Percentiles rank a stretch among this genome's conserved stretches.
These are phyloP conservation scores for Ogataea thermomethanolica DNA, from an alignment of 805 yeast genomes.

Conservation along the genomic window DNA sequence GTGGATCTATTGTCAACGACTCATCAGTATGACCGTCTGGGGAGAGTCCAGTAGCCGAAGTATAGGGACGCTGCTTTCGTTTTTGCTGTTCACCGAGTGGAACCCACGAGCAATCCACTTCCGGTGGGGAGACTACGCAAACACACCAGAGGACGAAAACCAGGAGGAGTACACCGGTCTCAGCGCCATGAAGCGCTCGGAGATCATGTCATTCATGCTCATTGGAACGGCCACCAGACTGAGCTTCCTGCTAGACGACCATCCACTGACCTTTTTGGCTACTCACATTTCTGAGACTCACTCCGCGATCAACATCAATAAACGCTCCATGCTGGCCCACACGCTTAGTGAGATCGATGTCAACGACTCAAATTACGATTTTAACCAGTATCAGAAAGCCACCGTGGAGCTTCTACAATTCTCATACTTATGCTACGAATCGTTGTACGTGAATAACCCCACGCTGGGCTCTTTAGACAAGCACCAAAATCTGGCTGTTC, in stretches of 20 bases:
- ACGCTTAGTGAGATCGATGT: slow-evolving; percentile 65
- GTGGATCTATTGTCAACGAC: slow-evolving; percentile 80
- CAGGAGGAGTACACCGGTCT: slow-evolving; percentile 60
- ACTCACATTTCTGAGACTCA: slow-evolving; percentile 82
- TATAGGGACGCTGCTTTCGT: slow-evolving; percentile 82
- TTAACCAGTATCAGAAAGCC: slow-evolving; percentile 66
- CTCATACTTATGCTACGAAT: slow-evolving; percentile 77
- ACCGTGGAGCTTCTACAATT: slow-evolving; percentile 76
- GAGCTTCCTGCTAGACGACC: slow-evolving; percentile 76
- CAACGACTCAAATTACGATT: slow-evolving; percentile 38
- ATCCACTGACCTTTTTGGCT: slow-evolving; percentile 73
- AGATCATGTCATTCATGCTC: slow-evolving; percentile 91
- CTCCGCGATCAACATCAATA: slow-evolving; percentile 76
- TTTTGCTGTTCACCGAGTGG: slow-evolving; percentile 88
- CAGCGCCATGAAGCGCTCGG: slow-evolving; percentile 81
- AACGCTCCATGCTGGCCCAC: slow-evolving; percentile 73
- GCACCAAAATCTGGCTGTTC: slow-evolving; percentile 64
- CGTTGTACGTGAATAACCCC: slow-evolving; percentile 67
- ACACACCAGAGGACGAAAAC: slow-evolving; percentile 45
- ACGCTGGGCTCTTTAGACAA: slow-evolving; percentile 50
- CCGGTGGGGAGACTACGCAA: slow-evolving; percentile 83
- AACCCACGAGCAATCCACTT: slow-evolving; percentile 92
- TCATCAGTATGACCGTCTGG: slow-evolving; percentile 87
- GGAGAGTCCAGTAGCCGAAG: slow-evolving; percentile 88
- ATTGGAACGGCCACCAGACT: slow-evolving; percentile 82